These are phyloP conservation scores for Aspergillus pseudoviridinutans DNA, from an alignment of 2,329 filamentous ascomycete species.

Conservation along the genomic window DNA sequence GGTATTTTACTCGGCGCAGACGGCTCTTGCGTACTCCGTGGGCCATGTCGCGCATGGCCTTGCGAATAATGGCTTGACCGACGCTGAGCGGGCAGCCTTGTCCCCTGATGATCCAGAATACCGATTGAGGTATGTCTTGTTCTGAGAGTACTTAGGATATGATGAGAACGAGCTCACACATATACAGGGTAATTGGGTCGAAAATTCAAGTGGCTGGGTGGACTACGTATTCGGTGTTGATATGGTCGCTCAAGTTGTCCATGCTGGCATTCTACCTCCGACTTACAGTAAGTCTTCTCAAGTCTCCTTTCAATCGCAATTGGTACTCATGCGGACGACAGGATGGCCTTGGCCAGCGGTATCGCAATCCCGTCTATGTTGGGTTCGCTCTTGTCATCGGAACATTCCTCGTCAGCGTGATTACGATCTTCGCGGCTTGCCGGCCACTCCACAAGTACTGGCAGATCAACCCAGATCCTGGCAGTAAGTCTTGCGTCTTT, in stretches of 20 bases:
- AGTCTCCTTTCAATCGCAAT: neutral
- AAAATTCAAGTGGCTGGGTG: constrained; percentile 51
- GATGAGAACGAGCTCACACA: neutral
- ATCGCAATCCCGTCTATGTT: constrained; percentile 41
- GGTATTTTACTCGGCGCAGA: constrained; percentile 48
- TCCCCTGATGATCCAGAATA: constrained; percentile 42
- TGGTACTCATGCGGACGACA: neutral
- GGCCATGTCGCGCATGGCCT: constrained; percentile 46
- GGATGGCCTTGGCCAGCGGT: constrained; percentile 22
- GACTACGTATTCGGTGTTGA: constrained; percentile 47
- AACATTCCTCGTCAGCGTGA: constrained; percentile 45
- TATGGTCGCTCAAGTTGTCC: constrained; percentile 51
- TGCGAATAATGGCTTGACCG: constrained; percentile 54
- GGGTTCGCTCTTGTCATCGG: constrained; percentile 46
- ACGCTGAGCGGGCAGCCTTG: constrained; percentile 43
- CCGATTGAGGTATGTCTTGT: constrained; percentile 23
- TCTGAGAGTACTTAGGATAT: neutral
- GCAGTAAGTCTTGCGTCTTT: constrained; percentile 38
- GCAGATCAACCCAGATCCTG: constrained; percentile 56
- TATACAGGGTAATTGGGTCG: constrained; percentile 45
- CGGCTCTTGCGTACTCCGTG: constrained; percentile 45
- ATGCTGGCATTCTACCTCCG: constrained; percentile 53
- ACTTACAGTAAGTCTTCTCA: constrained; percentile 35
- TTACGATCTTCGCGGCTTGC: constrained; percentile 50
- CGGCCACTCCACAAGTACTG: constrained; percentile 50